These are phyloP conservation scores for Elsinoe arachidis DNA, from an alignment of 2,329 filamentous ascomycete genomes.

Conservation along the genomic window DNA sequence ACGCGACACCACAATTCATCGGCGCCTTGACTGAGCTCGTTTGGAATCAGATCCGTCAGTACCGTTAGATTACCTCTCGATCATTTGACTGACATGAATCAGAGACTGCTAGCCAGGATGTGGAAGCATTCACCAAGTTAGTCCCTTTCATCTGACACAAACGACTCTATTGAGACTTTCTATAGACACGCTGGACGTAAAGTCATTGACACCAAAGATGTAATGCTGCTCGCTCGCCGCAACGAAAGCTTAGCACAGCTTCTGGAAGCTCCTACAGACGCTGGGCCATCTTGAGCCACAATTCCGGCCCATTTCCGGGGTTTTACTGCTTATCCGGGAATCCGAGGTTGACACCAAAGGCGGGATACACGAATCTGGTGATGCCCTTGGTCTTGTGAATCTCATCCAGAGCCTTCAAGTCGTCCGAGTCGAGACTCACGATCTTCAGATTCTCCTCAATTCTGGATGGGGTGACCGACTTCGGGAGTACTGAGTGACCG, in stretches of 20 bases:
- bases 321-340: constrained; percentile 39
- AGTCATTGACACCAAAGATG: constrained; percentile 76
- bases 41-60: constrained; percentile 73
- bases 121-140: constrained; percentile 55
- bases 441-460: constrained; percentile 64
- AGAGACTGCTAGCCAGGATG: constrained; percentile 37
- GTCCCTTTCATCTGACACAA: background rate
- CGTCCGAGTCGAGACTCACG: constrained; percentile 55
- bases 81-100: background rate
- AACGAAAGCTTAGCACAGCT: constrained; percentile 78
- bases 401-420: constrained; percentile 44
- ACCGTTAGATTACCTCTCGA: background rate
- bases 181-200: constrained; percentile 68
- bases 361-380: constrained; percentile 41
- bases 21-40: constrained; percentile 70
- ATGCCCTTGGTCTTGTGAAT: constrained; percentile 40
- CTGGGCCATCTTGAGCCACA: background rate
- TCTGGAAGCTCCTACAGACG: constrained; percentile 44
- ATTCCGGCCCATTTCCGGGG: background rate
- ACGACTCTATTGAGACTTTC: background rate
- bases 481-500: constrained; percentile 62
- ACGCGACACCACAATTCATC: constrained; percentile 56
- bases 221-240: constrained; percentile 74
- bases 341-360: constrained; percentile 41
- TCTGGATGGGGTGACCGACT: constrained; percentile 59